Base-by-base conservation (phyloP, 176 grass and related monocot genomes). In the Phragmites australis region DNA sequence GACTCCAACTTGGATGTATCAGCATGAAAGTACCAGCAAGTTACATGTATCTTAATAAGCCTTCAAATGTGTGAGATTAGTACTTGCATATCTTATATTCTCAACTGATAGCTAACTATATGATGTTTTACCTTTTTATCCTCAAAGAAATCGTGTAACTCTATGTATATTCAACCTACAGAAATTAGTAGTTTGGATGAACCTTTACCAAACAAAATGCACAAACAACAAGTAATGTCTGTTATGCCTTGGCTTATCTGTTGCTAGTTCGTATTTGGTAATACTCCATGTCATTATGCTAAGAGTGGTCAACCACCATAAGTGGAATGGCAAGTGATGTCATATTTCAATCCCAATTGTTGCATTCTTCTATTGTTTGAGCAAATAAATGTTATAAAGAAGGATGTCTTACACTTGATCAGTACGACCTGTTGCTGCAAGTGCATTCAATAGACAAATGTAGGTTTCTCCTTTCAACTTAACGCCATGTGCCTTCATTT, bases 381-480 rank as follows among this genome's bases (percentile, higher is more conserved):
- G 41, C 41, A 76, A 77, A 81, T 3, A 41, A 49, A 48, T 64
- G 6, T 4, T 45, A 23, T 50, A 49, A 44, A 6, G 16, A 49
- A 69, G 51, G 76, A 67, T 6, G 21, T 66, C 91, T 86, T 90
- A 98, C 96, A 98, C 96, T 93, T 94, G 90, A 84, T 98, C 92
- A 12, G 78, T 91, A 34, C 81, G 84, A 55, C 92, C 96, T 27
- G 85, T 91, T 79, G 92, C 76, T 51, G 96, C 92, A 80, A 94
- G 81, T 73, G 96, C 86, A 89, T 94, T 98, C 46, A 98, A 80
- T 68, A 98, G 86, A 82, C 96, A 94, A 79, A 94, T 87, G 74
- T 98, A 98, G 16, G 92, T 98, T 87, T 98, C 96, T 78, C 83
- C 90, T 89, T 94, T 94, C 65, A 92, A 86, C 80, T 98, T 98